Conservation (phyloP, 495 filamentous ascomycete species). For the Penicillium mononematosum region DNA sequence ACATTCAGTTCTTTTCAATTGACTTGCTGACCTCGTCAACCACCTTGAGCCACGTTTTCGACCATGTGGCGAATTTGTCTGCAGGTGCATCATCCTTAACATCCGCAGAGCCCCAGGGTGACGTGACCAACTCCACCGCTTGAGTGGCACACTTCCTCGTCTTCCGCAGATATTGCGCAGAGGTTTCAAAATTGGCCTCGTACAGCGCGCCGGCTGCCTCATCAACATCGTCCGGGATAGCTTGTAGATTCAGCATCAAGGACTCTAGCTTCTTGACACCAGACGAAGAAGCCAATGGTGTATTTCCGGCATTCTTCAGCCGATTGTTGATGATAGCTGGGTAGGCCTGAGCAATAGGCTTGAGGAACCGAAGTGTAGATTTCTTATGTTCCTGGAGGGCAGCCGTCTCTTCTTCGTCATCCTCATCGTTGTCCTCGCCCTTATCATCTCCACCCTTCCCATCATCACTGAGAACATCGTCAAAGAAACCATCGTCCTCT, state of each 20-base stretch:
- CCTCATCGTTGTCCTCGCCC: constrained; percentile 29
- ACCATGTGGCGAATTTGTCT: constrained; percentile 51
- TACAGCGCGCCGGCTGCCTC: constrained; percentile 52
- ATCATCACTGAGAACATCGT: constrained; percentile 40
- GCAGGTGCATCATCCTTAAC: constrained; percentile 19
- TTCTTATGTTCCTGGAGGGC: constrained; percentile 41
- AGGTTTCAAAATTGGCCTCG: constrained; percentile 36
- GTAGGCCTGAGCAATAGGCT: constrained; percentile 44
- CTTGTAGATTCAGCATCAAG: constrained; percentile 34
- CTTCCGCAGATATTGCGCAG: constrained; percentile 26
- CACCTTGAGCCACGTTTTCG: constrained; percentile 49
- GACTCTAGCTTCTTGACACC: constrained; percentile 30
- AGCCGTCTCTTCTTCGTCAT: constrained; percentile 31
- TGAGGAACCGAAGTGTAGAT: constrained; percentile 37
- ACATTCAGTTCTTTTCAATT: constrained; percentile 16
- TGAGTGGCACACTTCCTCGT: constrained; percentile 30
- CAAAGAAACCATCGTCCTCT: constrained; percentile 53
- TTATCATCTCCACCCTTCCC: constrained; percentile 48
- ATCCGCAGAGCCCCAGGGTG: constrained; percentile 26
- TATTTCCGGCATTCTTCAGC: constrained; percentile 30
- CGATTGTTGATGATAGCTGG: constrained; percentile 40
- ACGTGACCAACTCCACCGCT: constrained; percentile 28
- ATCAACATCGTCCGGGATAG: constrained; percentile 46
- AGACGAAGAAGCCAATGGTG: constrained; percentile 14
- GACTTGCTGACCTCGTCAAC: constrained; percentile 43